Conservation (phyloP, 176 grass and related monocot genomes). For the Carex myosuroides region DNA sequence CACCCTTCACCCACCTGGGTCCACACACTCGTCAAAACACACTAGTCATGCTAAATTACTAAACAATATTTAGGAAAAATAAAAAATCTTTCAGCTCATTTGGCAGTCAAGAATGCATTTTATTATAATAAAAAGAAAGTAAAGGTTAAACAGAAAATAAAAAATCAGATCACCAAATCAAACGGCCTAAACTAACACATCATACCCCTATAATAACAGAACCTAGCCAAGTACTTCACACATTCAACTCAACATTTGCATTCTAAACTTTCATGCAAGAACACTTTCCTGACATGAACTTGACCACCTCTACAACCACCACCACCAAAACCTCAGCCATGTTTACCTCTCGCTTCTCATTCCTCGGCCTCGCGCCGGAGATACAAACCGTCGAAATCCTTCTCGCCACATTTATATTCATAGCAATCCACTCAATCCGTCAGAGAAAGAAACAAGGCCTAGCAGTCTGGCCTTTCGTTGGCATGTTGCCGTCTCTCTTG, state of each 20-base stretch:
- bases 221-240: neutral
- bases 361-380: slow-evolving; percentile 33
- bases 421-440: slow-evolving; percentile 51
- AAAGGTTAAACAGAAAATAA: neutral
- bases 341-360: neutral
- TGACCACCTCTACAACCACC: neutral
- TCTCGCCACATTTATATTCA: slow-evolving; percentile 58
- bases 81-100: neutral
- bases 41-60: neutral
- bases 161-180: slow-evolving; percentile 69
- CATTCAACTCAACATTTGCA: slow-evolving; percentile 10
- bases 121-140: neutral
- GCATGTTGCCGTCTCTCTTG: slow-evolving; percentile 85
- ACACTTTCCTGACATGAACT: neutral
- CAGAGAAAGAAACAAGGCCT: slow-evolving; percentile 52
- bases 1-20: neutral
- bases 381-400: slow-evolving; percentile 60
- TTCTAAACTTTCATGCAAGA: neutral
- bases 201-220: slow-evolving; percentile 35
- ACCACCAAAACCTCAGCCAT: slow-evolving; percentile 24
- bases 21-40: neutral
- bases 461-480: slow-evolving; percentile 58
- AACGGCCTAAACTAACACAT: slow-evolving; percentile 32
- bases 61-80: neutral
- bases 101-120: neutral